phyloP scores from a whole-genome alignment of 352 stramenopile genomes.

The Blastocystis sp. region DNA sequence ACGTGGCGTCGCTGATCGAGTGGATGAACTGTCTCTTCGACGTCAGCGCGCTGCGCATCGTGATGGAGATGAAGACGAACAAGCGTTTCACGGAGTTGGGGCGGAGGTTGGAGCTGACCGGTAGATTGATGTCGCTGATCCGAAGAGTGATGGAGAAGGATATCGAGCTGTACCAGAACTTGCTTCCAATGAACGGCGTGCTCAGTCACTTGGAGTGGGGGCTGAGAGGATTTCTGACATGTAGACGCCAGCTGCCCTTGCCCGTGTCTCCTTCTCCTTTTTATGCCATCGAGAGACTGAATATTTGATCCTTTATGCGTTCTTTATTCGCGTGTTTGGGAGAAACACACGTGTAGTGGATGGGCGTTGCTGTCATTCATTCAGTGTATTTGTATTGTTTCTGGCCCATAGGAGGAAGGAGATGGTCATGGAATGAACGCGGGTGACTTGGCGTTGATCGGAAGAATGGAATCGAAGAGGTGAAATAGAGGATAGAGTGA shows the following conservation, averaged over 20 bases:
- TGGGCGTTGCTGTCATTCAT: too few species aligned
- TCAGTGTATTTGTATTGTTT: too few species aligned
- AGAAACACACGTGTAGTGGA: too few species aligned
- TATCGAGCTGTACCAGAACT: conserved; percentile 13
- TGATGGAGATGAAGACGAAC: conserved; percentile 33
- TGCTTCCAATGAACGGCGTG: conserved; percentile 32
- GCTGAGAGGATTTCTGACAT: background rate
- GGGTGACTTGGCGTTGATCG: too few species aligned
- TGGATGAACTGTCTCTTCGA: conserved; percentile 34
- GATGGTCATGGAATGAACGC: too few species aligned
- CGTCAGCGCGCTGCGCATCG: conserved; percentile 15
- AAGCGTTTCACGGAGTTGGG: conserved; percentile 28
- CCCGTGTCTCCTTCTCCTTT: background rate
- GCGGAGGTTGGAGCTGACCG: background rate
- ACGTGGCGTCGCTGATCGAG: background rate
- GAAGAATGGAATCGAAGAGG: too few species aligned
- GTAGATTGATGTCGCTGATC: conserved; percentile 12
- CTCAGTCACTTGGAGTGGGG: conserved; percentile 29
- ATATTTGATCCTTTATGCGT: conserved; percentile 54
- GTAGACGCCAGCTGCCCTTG: conserved; percentile 29
- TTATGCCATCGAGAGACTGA: conserved; percentile 37
- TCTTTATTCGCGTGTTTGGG: background rate
- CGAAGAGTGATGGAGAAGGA: background rate
- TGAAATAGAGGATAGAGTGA: too few species aligned
- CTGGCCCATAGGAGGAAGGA: too few species aligned